Base-by-base conservation (phyloP, 768 basidiomycete genomes). In the Auriscalpium microsporum region DNA sequence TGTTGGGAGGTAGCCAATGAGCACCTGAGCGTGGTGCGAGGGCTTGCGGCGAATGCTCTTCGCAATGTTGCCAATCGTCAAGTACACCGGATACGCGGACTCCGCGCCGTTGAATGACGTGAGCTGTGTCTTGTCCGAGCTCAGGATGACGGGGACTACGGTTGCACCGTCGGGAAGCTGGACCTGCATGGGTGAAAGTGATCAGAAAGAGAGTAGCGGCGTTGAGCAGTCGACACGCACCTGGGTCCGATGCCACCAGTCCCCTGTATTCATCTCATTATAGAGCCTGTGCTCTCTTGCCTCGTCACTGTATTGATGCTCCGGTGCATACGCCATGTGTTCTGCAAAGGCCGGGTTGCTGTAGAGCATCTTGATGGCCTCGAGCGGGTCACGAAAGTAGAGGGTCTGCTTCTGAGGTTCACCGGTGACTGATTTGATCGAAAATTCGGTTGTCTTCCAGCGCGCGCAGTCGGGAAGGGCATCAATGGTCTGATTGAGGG, bases 31-130 rank as follows among this genome's bases (percentile, higher is more conserved):
- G 8, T 48, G 54, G 7, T 47, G 8, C 1, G 55, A 62, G 0
- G 61, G 55, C 36, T 64, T 21, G 10, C 60, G 53, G 8, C 64
- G 62, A 7, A 63, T 53, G 8, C 28, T 49, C 50, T 65, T 68
- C 8, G 50, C 35, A 13, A 67, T 62, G 45, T 65, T 67, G 2
- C 65, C 68, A 28, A 69, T 58, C 0, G 65, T 63, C 0, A 70
- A n/a, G 45, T 71, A 71, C 1, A 71, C 62, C 2, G 70, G 69
- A 52, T 63, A 67, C n/a, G 66, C 67, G 4, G 38, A 16, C 33
- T 63, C 46, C 16, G 64, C 49, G 1, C 64, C 64, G 8, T 49
- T 48, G 53, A 64, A 63, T 45, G 50, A 50, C 2, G 62, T 57
- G 35, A 63, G 54, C 40, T 61, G 53, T 0, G 62, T 64, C 48